phyloP scores from a whole-genome alignment of 345 rosid species.

The Noccaea caerulescens region DNA sequence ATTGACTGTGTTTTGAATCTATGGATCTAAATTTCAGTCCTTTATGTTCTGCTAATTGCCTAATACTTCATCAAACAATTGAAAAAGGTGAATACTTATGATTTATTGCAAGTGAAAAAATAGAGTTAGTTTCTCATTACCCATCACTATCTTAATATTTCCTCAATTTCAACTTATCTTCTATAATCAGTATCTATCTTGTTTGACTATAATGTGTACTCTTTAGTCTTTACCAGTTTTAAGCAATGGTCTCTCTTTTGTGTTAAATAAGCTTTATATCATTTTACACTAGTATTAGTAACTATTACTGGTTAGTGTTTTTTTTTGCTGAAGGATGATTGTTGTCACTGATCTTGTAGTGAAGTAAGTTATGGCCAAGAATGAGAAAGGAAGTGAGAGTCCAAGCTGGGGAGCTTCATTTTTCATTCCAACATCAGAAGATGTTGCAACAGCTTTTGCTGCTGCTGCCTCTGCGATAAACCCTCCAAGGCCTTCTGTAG shows the following conservation, averaged over 20 bases:
- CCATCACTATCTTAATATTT: constrained; percentile 22
- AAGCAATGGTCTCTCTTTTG: background rate
- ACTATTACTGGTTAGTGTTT: background rate
- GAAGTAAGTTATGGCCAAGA: constrained; percentile 59
- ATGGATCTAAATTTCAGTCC: constrained; percentile 8
- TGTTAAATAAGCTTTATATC: background rate
- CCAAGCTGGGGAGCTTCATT: constrained; percentile 85
- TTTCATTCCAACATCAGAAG: constrained; percentile 72
- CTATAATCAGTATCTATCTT: constrained; percentile 17
- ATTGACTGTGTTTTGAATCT: background rate
- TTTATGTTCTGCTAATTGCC: background rate
- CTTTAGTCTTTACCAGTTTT: background rate
- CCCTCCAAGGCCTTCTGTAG: constrained; percentile 86
- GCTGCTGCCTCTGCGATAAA: constrained; percentile 76
- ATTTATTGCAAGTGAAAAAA: constrained; percentile 20
- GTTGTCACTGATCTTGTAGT: constrained; percentile 41
- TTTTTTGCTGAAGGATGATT: background rate
- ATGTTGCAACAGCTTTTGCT: constrained; percentile 80
- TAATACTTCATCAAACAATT: constrained; percentile 6
- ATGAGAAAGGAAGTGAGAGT: constrained; percentile 66
- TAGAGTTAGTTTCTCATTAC: background rate
- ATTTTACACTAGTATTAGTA: background rate
- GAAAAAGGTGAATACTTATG: background rate
- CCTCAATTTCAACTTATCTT: constrained; percentile 22
- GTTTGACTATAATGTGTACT: constrained; percentile 11